phyloP scores from a whole-genome alignment of 2,329 filamentous ascomycete species.

The Colletotrichum orchidophilum region DNA sequence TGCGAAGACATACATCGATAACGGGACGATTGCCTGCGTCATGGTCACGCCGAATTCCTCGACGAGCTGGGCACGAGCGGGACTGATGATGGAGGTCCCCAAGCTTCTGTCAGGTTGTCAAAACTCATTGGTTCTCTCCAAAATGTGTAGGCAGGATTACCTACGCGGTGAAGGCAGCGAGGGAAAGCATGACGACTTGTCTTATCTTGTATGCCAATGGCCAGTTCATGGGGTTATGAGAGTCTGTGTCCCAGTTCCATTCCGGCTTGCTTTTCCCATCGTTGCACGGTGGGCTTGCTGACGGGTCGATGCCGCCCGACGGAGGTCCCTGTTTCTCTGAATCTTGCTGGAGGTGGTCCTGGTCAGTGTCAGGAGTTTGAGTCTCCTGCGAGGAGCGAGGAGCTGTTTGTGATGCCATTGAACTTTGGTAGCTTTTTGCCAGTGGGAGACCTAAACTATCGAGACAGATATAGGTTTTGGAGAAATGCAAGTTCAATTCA shows the following conservation, averaged over 20 bases:
- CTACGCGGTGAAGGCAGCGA: constrained; percentile 53
- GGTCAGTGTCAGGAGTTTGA: neutral
- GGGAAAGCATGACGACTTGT: constrained; percentile 48
- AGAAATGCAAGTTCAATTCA: neutral
- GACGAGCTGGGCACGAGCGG: constrained; percentile 56
- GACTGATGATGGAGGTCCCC: constrained; percentile 63
- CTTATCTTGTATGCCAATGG: constrained; percentile 49
- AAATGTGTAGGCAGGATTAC: constrained; percentile 30
- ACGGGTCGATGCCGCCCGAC: too few relatives aligned
- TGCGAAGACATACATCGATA: constrained; percentile 69
- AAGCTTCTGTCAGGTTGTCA: constrained; percentile 53
- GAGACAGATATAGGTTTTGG: too few relatives aligned
- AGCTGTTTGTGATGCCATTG: neutral
- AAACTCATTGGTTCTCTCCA: neutral
- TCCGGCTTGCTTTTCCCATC: neutral
- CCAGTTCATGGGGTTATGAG: constrained; percentile 64
- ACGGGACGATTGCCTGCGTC: constrained; percentile 65
- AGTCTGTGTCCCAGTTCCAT: constrained; percentile 48
- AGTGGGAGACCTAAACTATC: too few relatives aligned
- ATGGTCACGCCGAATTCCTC: constrained; percentile 62
- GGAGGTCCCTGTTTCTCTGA: neutral
- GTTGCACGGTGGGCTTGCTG: neutral
- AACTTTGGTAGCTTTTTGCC: too few relatives aligned
- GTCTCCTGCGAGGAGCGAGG: neutral
- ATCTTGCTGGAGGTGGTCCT: neutral